Base-by-base conservation (phyloP, 1,284 basidiomycete genomes). In the Leccinum subrobustum region DNA sequence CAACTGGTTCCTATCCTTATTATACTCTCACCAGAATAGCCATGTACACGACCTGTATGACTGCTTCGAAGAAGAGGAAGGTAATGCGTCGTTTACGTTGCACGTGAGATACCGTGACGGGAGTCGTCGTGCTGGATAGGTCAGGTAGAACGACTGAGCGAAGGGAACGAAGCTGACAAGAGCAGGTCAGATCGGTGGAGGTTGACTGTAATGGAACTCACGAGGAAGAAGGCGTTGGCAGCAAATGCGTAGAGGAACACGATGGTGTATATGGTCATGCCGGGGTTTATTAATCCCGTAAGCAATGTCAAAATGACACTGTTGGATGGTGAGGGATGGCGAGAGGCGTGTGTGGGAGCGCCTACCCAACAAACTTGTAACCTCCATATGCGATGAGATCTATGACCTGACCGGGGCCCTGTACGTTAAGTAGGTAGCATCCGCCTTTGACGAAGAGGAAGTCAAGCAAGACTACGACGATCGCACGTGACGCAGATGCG, bases 341-440 rank as follows among this genome's bases (percentile, higher is more conserved):
- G 12, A 9, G 12, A 18, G 11, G 33, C n/a, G 44, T 7, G 8
- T 23, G 6, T 27, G 8, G 20, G 33, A 48, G 12, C 6, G 73
- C 83, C 20, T 65, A 94, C 92, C 94, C 95, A 52, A 98, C 93
- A 70, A 99, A 99, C 74, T 99, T 99, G 80, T 99, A 99, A 0
- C 97, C 96, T 4, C 90, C 91, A 72, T 98, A 99, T 53, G 84
- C 91, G 62, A 89, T 76, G 59, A 87, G 80, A 76, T 87, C 92
- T 6, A 89, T 78, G n/a, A 89, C 84, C 62, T 88, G 87, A 25
- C 85, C 85, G 9, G 88, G 82, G 9, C 88, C 88, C 59, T 88
- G 86, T 14, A 97, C 92, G 66, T 93, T 93, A 58, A 96, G 83
- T 56, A 97, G 79, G 73, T 98, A 98, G 70, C 93, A 96, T 0